These are phyloP conservation scores for Hanseniaspora nectarophila DNA, from an alignment of 805 yeast genomes.

Conservation along the genomic window DNA sequence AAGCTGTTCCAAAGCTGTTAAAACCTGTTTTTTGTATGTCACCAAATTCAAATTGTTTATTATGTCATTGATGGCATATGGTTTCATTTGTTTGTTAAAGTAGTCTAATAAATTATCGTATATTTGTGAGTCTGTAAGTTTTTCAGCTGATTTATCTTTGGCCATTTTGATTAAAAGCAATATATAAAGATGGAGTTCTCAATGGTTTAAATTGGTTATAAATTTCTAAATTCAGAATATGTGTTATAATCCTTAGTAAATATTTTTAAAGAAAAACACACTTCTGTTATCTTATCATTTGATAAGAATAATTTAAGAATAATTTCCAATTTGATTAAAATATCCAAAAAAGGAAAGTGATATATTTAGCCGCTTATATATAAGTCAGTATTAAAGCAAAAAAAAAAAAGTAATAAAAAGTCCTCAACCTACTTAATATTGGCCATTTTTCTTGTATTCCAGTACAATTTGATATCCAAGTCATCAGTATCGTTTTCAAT, in stretches of 20 bases:
- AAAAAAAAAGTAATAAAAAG: too few species aligned
- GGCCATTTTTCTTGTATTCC: slow-evolving; percentile 58
- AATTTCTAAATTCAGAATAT: too few species aligned
- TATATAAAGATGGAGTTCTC: too few species aligned
- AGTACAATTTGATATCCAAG: slow-evolving; percentile 70
- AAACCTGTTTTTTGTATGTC: slow-evolving; percentile 28
- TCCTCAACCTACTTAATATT: slow-evolving; percentile 34
- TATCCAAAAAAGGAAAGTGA: neutral
- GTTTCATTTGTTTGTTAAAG: slow-evolving; percentile 35
- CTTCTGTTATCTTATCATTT: neutral
- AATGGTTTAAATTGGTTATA: too few species aligned
- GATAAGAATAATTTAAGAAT: neutral
- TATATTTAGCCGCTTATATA: neutral
- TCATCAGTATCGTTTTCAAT: slow-evolving; percentile 77
- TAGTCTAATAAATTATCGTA: slow-evolving; percentile 28
- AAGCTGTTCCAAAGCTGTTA: slow-evolving; percentile 31
- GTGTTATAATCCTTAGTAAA: too few species aligned
- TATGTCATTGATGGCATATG: slow-evolving; percentile 39
- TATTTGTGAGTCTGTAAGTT: slow-evolving; percentile 24
- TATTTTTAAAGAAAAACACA: too few species aligned
- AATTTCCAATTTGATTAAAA: neutral
- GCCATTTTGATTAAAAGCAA: neutral
- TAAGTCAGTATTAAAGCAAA: too few species aligned
- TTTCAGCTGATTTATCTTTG: neutral
- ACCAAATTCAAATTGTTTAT: slow-evolving; percentile 35